phyloP scores from a whole-genome alignment of 192 early-diverging fungal genomes.

The Coemansia sp. region DNA sequence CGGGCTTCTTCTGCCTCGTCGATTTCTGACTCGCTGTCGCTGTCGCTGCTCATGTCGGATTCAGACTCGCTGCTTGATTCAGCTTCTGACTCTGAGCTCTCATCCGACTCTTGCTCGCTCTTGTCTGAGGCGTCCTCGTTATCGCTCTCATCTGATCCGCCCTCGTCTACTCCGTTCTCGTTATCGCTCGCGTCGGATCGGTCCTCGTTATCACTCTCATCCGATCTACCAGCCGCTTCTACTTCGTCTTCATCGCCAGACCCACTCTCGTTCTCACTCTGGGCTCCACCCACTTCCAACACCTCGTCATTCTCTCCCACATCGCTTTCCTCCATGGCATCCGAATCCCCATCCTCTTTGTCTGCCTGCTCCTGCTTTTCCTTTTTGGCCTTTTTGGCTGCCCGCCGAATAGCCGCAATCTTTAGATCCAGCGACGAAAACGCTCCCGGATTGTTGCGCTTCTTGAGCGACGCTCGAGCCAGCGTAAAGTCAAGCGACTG shows the following conservation, averaged over 20 bases:
- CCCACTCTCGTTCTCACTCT: background rate
- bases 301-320: conserved; percentile 28
- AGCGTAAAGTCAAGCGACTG: conserved; percentile 81
- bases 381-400: conserved; percentile 25
- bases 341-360: conserved; percentile 18
- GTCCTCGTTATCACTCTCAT: conserved; percentile 4
- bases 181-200: conserved; percentile 8
- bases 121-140: conserved; percentile 5
- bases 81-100: conserved; percentile 1
- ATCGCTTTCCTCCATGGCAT: conserved; percentile 47
- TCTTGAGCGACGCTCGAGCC: conserved; percentile 72
- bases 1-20: conserved; percentile 55
- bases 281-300: background rate
- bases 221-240: background rate
- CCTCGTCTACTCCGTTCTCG: conserved; percentile 9
- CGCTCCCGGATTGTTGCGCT: conserved; percentile 49
- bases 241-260: background rate
- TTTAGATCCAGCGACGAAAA: conserved; percentile 48
- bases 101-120: conserved; percentile 17
- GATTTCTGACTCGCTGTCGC: conserved; percentile 51
- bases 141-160: background rate
- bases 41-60: conserved; percentile 3
- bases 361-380: conserved; percentile 15
- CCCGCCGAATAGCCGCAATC: conserved; percentile 36
- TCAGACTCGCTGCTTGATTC: conserved; percentile 9